These are phyloP conservation scores for Dactylorhiza incarnata DNA, from an alignment of 106 monocot species.

Conservation along the genomic window DNA sequence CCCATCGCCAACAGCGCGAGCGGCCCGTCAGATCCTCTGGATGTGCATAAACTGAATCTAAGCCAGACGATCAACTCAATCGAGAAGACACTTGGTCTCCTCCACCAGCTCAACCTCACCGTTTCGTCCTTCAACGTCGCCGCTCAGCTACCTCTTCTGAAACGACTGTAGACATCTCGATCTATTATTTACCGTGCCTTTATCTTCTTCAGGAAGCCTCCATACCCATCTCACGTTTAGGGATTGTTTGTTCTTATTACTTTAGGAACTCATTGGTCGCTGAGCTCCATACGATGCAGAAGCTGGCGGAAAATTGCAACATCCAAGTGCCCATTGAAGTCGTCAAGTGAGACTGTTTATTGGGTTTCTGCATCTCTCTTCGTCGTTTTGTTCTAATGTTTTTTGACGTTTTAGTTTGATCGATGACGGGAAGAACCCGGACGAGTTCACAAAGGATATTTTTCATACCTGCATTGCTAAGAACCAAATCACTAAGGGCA, in stretches of 20 bases:
- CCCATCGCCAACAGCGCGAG: background rate
- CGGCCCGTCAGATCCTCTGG: slow-evolving; percentile 20
- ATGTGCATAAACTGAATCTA: slow-evolving; percentile 60
- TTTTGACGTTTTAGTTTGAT: slow-evolving; percentile 45
- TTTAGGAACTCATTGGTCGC: slow-evolving; percentile 65
- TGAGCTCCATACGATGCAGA: slow-evolving; percentile 91
- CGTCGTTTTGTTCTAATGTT: background rate
- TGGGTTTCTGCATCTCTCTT: background rate
- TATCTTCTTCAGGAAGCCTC: background rate
- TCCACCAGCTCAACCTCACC: slow-evolving; percentile 91
- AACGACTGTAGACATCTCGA: slow-evolving; percentile 40
- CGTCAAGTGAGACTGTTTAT: slow-evolving; percentile 54
- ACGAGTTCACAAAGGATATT: slow-evolving; percentile 79
- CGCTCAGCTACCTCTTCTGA: slow-evolving; percentile 83
- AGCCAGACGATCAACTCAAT: slow-evolving; percentile 53
- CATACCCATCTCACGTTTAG: background rate
- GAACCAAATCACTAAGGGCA: slow-evolving; percentile 95
- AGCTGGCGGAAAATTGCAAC: slow-evolving; percentile 67
- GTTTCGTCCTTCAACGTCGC: slow-evolving; percentile 86
- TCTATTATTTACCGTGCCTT: background rate
- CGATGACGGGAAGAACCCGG: slow-evolving; percentile 97
- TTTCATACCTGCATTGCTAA: slow-evolving; percentile 82
- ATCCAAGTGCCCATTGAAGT: slow-evolving; percentile 94
- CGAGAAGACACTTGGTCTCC: slow-evolving; percentile 71
- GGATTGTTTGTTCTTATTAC: background rate